phyloP scores from a whole-genome alignment of 371 early-diverging fungal species.

The Apophysomyces variabilis region DNA sequence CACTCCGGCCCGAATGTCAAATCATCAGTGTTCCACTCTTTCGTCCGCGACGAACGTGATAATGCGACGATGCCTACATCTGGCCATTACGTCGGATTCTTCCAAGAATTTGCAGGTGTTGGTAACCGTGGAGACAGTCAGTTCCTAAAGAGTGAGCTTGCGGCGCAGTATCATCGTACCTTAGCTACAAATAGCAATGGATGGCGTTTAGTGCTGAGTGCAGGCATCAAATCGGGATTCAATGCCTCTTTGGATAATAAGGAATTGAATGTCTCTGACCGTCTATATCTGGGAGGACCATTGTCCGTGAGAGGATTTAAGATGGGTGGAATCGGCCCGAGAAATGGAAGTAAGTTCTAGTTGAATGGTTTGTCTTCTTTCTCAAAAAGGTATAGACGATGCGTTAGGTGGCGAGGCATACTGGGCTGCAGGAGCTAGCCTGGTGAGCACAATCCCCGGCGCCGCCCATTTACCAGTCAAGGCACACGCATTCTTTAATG shows the following conservation, averaged over 20 bases:
- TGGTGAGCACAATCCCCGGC: slow-evolving; percentile 81
- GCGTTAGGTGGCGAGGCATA: slow-evolving; percentile 88
- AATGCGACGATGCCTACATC: slow-evolving; percentile 71
- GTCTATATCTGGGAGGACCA: slow-evolving; percentile 90
- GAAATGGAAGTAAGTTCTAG: slow-evolving; percentile 67
- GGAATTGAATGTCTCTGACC: slow-evolving; percentile 70
- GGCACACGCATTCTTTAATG: slow-evolving; percentile 89
- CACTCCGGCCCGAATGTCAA: slow-evolving; percentile 87
- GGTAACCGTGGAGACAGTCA: slow-evolving; percentile 85
- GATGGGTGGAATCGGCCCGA: slow-evolving; percentile 85
- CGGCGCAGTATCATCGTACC: slow-evolving; percentile 50
- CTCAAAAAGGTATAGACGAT: slow-evolving; percentile 61
- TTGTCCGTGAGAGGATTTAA: slow-evolving; percentile 87
- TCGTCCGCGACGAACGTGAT: slow-evolving; percentile 76
- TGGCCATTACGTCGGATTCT: slow-evolving; percentile 67
- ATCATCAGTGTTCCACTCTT: slow-evolving; percentile 71
- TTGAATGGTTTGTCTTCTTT: not conserved
- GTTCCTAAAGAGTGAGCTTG: slow-evolving; percentile 74
- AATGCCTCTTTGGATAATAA: slow-evolving; percentile 51
- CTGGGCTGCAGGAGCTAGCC: slow-evolving; percentile 78
- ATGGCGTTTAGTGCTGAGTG: slow-evolving; percentile 44
- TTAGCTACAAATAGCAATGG: slow-evolving; percentile 13
- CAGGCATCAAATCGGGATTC: slow-evolving; percentile 59
- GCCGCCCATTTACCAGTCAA: slow-evolving; percentile 65
- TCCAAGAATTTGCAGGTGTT: slow-evolving; percentile 48